These are phyloP conservation scores for Tuber magnatum DNA, from an alignment of 495 filamentous ascomycete genomes.

Conservation along the genomic window DNA sequence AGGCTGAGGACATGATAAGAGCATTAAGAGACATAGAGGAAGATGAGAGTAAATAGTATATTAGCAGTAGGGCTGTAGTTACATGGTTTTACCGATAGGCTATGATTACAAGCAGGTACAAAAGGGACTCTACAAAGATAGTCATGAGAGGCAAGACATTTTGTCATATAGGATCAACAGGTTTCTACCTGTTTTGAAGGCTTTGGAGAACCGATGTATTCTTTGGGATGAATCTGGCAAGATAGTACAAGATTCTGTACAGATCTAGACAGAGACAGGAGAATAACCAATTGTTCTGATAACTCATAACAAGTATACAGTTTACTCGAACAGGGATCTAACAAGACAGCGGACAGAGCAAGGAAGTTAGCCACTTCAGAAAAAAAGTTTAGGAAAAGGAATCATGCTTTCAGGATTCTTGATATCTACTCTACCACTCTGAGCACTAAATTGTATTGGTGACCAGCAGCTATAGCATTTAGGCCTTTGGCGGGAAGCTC, in stretches of 20 bases:
- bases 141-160: constrained; percentile 6
- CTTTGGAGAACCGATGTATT: neutral
- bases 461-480: neutral
- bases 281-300: neutral
- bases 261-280: neutral
- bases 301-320: constrained; percentile 7
- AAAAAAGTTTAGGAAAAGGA: no score
- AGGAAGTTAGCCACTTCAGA: no score
- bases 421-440: neutral
- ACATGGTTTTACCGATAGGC: constrained; percentile 8
- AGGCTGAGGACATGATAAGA: neutral
- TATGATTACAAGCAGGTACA: constrained; percentile 10
- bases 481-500: neutral
- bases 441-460: neutral
- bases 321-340: constrained; percentile 4
- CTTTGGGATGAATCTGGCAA: neutral
- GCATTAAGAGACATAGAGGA: neutral
- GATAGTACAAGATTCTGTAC: neutral
- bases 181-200: constrained; percentile 1
- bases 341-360: neutral
- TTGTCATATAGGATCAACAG: neutral
- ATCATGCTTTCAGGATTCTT: constrained; percentile 1
- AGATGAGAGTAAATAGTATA: neutral
- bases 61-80: constrained; percentile 1
- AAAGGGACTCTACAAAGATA: constrained; percentile 16